Percentiles rank a stretch among this genome's conserved stretches.
Evolutionary conservation across 129 eudicot genomes (phyloP).

Genomic region (Kitagawia praeruptora): DNA sequence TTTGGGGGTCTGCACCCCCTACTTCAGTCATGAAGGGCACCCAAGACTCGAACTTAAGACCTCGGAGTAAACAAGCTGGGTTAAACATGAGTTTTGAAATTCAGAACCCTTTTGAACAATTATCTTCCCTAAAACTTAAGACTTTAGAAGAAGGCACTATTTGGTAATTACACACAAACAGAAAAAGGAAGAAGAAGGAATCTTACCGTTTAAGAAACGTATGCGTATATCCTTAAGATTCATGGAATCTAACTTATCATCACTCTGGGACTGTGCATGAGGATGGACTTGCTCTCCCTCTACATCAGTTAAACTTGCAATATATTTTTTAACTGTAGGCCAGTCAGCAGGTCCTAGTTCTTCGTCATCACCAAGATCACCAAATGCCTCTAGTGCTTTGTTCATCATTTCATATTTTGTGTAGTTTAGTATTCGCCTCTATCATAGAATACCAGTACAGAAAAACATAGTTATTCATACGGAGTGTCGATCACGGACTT

Average conservation of each 20-base stretch:
- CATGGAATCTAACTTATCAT: constrained; percentile 37
- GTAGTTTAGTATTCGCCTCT: constrained; percentile 76
- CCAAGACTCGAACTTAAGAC: no score
- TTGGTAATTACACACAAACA: no score
- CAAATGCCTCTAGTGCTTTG: constrained; percentile 85
- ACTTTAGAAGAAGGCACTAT: no score
- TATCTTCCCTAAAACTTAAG: no score
- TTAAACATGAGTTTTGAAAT: no score
- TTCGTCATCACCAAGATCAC: constrained; percentile 91
- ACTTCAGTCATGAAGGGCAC: no score
- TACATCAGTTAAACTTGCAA: constrained; percentile 46
- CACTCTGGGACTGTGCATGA: constrained; percentile 40
- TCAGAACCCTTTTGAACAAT: no score
- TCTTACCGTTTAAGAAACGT: constrained; percentile 71
- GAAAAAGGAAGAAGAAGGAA: neutral
- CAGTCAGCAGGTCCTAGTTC: constrained; percentile 95
- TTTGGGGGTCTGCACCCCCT: no score
- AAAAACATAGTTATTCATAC: neutral
- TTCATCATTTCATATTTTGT: constrained; percentile 87
- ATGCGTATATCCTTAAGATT: constrained; percentile 69
- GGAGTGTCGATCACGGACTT: neutral
- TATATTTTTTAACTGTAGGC: constrained; percentile 66
- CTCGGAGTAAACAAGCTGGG: no score
- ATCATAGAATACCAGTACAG: constrained; percentile 19
- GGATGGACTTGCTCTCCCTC: constrained; percentile 73